Evolutionary conservation across 2,329 filamentous ascomycete genomes (phyloP), one percentile per base, ranked within the genome.

Genomic region (Phyllosticta citriasiana): DNA sequence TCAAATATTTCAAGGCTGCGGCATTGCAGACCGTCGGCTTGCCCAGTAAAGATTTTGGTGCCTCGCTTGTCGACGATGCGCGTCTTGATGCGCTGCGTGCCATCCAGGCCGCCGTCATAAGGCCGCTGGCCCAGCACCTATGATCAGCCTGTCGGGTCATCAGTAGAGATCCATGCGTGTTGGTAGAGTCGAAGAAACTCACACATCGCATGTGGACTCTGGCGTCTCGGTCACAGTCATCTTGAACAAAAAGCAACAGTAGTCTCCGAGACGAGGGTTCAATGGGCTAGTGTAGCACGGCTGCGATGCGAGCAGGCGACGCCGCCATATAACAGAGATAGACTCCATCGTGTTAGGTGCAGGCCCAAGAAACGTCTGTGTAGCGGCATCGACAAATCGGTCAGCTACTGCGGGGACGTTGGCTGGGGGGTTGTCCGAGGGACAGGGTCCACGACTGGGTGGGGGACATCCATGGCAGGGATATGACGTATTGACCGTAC

Each of bases 1-100:
- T 91, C 75, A 59, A 78, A 76, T 14, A 78, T 76, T 64, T 78
- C 76, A 16, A 78, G 64, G 53, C 72, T 76, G 30, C 76, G 73
- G 27, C 71, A 69, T 65, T 77, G 74, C 7, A 78, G 64, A 2
- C 76, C 75, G 65, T 76, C 74, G 1, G 74, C 76, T 64, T 77
- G 74, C 5, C 74, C 74, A 16, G 70, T 66, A 62, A 70, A 75
- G 55, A 77, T 55, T 65, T 76, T 76, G 56, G 71, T 74, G 40
- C 71, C 68, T 3, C 74, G 69, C 56, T 77, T 76, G 63, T 77
- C 76, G 16, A 77, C 70, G 33, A 76, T 73, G 16, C 75, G 72
- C 51, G 73, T 69, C 50, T 74, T 67, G 65, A 77, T 72, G 6
- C 73, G 57, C 70, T 73, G 60, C 70, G 68, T 14, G 74, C 72